Base-by-base conservation (phyloP, 495 filamentous ascomycete species). In the Trichodelitschia bisporula region DNA sequence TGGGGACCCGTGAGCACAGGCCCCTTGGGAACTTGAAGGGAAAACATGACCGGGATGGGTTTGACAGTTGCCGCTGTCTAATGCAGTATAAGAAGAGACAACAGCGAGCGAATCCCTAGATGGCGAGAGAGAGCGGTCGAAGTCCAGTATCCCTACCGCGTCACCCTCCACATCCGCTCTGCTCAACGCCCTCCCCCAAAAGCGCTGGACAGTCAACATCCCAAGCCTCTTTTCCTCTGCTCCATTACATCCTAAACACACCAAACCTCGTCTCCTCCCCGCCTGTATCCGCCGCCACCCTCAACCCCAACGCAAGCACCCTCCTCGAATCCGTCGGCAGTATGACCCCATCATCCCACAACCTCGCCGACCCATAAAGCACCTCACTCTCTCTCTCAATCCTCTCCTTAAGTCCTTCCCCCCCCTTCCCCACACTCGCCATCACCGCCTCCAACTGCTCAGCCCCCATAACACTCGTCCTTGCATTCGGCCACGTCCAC, bases 271-370 rank as follows among this genome's bases (percentile, higher is more conserved):
- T 91, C 42, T 66, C 59, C 29, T 36, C 44, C 28, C 55, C 49
- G 36, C 59, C 56, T 18, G 64, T 61, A 28, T 54, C 40, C 34
- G 66, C 54, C 13, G 82, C 79, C 42, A 77, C 77, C 39, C 62
- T 60, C 50, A 97, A 52, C 2, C 79, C 77, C 38, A 95, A 45
- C 0, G 82, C 86, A 10, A 97, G 53, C 35, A 90, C 75, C 21
- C 59, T 55, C 48, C 86, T 59, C 25, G 86, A 95, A 44, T 95
- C 79, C 30, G 69, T 65, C 0, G 86, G 86, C 0, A 76, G 77
- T 35, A 95, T 92, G 2, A 97, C 65, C 2, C 86, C 86, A 45
- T 97, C 86, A 47, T 97, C 84, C 86, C 86, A 97, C 36, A 97
- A 45, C 32, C 89, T 64, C 12, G 86, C 86, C 21, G 66, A 74